Base-by-base conservation (phyloP, 148 eudicot genomes). In the Fallopia convolvulus region DNA sequence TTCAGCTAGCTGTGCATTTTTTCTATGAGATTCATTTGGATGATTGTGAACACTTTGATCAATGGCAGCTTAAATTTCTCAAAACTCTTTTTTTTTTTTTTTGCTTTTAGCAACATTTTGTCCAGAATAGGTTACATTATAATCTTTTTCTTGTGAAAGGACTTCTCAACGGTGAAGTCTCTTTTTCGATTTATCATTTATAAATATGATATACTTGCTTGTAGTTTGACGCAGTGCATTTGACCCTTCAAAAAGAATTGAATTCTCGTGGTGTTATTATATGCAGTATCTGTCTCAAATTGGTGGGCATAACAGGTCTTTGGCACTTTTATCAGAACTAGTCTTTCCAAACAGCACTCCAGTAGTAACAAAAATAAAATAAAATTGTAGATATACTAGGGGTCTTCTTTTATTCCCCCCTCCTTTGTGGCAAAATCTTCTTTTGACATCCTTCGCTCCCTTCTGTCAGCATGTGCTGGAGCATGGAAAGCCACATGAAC, bases 401-500 rank as follows among this genome's bases (percentile, higher is more conserved):
- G 39, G 3, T 36, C 39, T 36, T 36, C 39, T 36, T 36, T 36
- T 36, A 36, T 36, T 36, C 2, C 4, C 39, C 39, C 39, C 39
- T 26, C 2, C 10, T 32, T 33, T 32, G 41, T 68, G 20, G 15
- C 17, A 7, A 36, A 18, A n/a, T 49, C 21, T 0, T 3, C 61
- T 42, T 20, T 17, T 58, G n/a, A 72, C 39, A 75, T 53, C 20
- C 18, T 40, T 50, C 47, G 36, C 79, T 46, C 78, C n/a, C 66
- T 79, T 60, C 2, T 47, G 17, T 79, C 86, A 95, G 99, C 99
- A 95, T 86, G 97, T 95, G 71, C 81, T 95, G 83, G 94, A 92
- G 86, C 97, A 92, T 61, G 99, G 99, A 20, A 91, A 92, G 87
- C 97, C 99, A 23, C 86, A 91, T 74, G 97, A 95, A 78, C 86